phyloP scores from a whole-genome alignment of 352 stramenopile species.

The Phytopythium oedochilum region DNA sequence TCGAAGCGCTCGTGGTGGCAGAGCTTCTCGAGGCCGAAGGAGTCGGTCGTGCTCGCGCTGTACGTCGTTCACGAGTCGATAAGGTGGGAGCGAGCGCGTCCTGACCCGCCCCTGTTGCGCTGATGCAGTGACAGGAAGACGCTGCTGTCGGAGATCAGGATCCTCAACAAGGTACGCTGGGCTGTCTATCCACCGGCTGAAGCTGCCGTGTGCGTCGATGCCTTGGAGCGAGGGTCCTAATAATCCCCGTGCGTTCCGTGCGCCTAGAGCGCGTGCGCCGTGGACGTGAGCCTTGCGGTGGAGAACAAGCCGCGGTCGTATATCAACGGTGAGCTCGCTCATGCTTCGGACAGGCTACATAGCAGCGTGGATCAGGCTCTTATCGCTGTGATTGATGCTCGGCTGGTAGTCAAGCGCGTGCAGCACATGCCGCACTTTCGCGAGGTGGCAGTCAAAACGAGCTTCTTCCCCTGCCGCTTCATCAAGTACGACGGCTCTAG shows the following conservation, averaged over 20 bases:
- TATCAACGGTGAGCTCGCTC: conserved; percentile 36
- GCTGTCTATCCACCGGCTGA: neutral
- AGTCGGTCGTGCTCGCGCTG: conserved; percentile 50
- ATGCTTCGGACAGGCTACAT: too few relatives aligned
- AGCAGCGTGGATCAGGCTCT: too few relatives aligned
- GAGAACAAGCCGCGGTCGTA: conserved; percentile 63
- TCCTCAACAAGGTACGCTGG: conserved; percentile 58
- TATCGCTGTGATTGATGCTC: neutral
- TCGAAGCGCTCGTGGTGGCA: conserved; percentile 53
- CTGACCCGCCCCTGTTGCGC: neutral
- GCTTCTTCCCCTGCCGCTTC: conserved; percentile 65
- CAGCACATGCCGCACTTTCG: conserved; percentile 51
- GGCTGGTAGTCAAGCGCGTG: conserved; percentile 34
- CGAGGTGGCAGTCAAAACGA: conserved; percentile 46
- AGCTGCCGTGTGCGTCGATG: neutral
- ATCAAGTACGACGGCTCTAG: conserved; percentile 20
- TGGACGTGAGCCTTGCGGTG: conserved; percentile 60
- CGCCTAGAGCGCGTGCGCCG: conserved; percentile 56
- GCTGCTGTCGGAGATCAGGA: conserved; percentile 59
- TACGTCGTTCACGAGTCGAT: conserved; percentile 12
- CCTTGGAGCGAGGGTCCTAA: too few relatives aligned
- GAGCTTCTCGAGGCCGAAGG: conserved; percentile 45
- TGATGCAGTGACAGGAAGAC: conserved; percentile 48
- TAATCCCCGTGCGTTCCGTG: neutral
- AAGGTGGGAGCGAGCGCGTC: too few relatives aligned